Percentiles rank a stretch among this genome's conserved stretches.
phyloP scores from a whole-genome alignment of 345 rosid genomes.

The Adansonia digitata region DNA sequence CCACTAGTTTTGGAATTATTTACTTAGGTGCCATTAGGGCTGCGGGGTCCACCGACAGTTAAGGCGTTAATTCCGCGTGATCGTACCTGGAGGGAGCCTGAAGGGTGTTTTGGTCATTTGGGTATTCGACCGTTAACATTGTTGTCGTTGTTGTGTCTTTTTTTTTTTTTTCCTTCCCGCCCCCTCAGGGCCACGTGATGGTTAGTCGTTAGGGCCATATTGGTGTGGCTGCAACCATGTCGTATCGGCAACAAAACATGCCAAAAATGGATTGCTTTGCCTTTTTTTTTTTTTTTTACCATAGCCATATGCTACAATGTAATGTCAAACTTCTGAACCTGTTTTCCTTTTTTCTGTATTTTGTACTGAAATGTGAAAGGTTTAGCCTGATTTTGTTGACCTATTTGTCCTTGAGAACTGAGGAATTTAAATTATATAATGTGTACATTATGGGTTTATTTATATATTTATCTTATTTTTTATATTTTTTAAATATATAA shows the following conservation, averaged over 20 bases:
- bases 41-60: conserved; percentile 67
- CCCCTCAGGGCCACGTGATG: neutral
- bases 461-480: too few relatives aligned
- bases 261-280: neutral
- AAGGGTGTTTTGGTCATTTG: conserved; percentile 21
- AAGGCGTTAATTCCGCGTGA: conserved; percentile 59
- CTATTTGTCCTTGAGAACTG: neutral
- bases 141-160: conserved; percentile 4
- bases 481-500: too few relatives aligned
- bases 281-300: too few relatives aligned
- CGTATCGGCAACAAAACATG: neutral
- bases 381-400: neutral
- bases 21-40: conserved; percentile 44
- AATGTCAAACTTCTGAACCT: neutral
- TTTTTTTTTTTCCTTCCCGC: too few relatives aligned
- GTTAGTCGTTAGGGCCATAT: neutral
- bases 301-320: neutral
- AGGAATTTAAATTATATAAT: neutral
- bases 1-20: conserved; percentile 19
- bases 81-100: conserved; percentile 9
- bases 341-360: neutral
- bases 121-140: neutral
- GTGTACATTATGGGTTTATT: too few relatives aligned
- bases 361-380: neutral
- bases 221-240: neutral